phyloP scores from a whole-genome alignment of 192 early-diverging fungal genomes.

The Entophlyctis luteolus region DNA sequence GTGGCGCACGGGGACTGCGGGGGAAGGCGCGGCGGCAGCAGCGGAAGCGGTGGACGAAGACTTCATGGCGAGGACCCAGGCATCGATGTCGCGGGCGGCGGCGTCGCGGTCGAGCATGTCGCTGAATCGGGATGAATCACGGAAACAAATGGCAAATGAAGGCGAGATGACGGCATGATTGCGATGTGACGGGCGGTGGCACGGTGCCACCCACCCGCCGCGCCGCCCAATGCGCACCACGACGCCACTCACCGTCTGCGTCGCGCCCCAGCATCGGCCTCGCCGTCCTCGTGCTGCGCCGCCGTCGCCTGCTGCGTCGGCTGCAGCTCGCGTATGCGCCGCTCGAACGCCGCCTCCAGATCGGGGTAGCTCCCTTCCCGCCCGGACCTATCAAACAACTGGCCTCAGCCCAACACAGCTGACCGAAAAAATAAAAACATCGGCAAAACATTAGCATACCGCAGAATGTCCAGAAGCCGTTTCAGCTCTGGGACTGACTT shows the following conservation, averaged over 20 bases:
- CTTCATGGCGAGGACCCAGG: background rate
- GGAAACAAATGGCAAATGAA: no score
- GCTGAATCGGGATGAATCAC: no score
- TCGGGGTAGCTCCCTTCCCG: constrained; percentile 37
- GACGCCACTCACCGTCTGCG: no score
- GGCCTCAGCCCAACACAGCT: background rate
- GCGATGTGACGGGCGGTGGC: no score
- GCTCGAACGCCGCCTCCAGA: constrained; percentile 26
- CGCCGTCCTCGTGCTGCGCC: no score
- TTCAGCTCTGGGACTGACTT: background rate
- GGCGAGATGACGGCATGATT: no score
- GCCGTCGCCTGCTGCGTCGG: no score
- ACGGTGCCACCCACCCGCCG: no score
- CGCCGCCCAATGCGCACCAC: no score
- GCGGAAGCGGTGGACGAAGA: background rate
- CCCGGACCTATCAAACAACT: constrained; percentile 17
- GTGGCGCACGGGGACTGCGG: background rate
- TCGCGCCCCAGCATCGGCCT: no score
- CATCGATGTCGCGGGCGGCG: no score
- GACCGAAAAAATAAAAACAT: background rate
- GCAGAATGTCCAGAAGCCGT: constrained; percentile 4
- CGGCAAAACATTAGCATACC: background rate
- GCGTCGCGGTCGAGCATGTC: no score
- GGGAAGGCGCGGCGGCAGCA: background rate
- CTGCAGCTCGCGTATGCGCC: constrained; percentile 15